Base-by-base conservation (phyloP, 768 basidiomycete species). In the Hygrophorus russula region DNA sequence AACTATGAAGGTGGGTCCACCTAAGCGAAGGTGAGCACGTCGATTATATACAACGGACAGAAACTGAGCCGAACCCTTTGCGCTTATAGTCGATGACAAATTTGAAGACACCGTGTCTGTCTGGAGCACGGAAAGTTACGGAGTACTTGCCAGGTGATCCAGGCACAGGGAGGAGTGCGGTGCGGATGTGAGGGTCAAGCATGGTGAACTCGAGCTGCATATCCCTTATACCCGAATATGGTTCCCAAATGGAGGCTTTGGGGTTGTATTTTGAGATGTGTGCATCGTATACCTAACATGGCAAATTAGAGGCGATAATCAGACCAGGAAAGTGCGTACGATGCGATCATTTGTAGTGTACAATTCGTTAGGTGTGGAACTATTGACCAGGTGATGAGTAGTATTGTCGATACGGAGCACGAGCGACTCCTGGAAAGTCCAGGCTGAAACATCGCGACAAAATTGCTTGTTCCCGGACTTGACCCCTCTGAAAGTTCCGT, bases 31-130 rank as follows among this genome's bases (percentile, higher is more conserved):
- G 19, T 1, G 39, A 19, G 38, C 51, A 41, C 33, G 47, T 34
- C 44, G 31, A 30, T 18, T 17, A 18, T 19, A 18, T 24, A 18
- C 13, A 34, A 20, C 41, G 46, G 29, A 43, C 35, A 28, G 13
- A 34, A 19, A 39, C 13, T 28, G 40, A 5, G 27, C 57, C 80
- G 57, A 50, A 90, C 80, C 93, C 93, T 59, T 80, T 80, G 49
- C 96, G 80, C 58, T 86, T 88, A 67, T 90, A 79, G 61, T 93
- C 76, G 35, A 96, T 63, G n/a, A 90, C 70, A 56, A 98, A 93
- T 58, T 97, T 98, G 76, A 94, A 99, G 12, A 99, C 96, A 17
- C 96, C 96, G 57, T 99, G 96, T 42, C 93, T 72, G 62, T 98
- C 94, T 5, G 96, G 96, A 1, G 80, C 82, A 33, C 78, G 80